Evolutionary conservation across 805 yeast species (phyloP).

Genomic region (Candida montana): DNA sequence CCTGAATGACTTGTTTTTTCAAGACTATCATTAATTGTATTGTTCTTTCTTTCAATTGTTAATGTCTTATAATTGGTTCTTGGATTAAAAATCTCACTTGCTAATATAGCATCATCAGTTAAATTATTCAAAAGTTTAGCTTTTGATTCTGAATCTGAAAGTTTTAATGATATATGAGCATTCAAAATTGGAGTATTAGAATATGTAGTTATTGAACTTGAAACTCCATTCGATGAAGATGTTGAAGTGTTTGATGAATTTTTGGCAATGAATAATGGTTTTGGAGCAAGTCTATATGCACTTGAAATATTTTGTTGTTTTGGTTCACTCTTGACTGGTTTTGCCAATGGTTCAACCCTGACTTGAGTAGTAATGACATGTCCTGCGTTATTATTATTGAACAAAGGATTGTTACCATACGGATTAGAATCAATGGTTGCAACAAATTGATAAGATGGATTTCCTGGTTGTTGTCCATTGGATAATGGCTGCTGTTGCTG

Average conservation of each 20-base stretch:
- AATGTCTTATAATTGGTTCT: conserved; percentile 48
- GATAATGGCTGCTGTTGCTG: conserved; percentile 19
- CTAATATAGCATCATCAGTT: conserved; percentile 63
- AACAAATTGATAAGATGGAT: conserved; percentile 22
- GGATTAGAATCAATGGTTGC: conserved; percentile 50
- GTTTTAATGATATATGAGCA: conserved; percentile 5
- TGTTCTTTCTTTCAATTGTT: conserved; percentile 40
- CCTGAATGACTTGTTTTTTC: neutral
- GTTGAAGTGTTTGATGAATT: neutral
- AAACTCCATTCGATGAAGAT: neutral
- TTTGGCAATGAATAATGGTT: conserved; percentile 41
- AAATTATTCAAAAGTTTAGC: conserved; percentile 35
- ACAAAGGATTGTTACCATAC: conserved; percentile 74
- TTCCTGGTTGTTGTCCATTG: conserved; percentile 8
- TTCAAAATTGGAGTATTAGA: conserved; percentile 7
- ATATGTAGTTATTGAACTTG: neutral
- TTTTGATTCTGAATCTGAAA: conserved; percentile 9
- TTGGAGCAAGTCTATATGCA: conserved; percentile 63
- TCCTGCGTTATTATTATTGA: conserved; percentile 34
- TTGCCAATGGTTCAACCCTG: conserved; percentile 38
- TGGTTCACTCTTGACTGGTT: conserved; percentile 44
- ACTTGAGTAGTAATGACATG: conserved; percentile 33
- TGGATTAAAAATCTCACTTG: conserved; percentile 70
- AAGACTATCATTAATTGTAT: neutral
- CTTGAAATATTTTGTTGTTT: conserved; percentile 56